Evolutionary conservation across 2,329 filamentous ascomycete species (phyloP), one percentile per base, ranked within the genome.

Genomic region (Penicillium sp.): DNA sequence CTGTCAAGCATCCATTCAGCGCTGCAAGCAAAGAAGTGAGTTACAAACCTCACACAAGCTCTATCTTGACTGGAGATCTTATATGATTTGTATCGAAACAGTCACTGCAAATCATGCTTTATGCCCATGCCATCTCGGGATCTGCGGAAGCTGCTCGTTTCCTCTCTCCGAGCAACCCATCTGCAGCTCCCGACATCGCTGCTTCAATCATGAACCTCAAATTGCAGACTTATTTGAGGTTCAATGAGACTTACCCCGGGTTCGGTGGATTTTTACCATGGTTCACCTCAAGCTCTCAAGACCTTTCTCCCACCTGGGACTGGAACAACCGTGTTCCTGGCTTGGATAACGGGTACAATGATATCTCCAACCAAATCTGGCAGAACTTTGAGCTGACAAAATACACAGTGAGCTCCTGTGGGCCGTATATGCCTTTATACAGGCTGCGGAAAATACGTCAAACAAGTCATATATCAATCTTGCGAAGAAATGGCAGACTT

Each of bases 31-130:
- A 76, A 61, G 75, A 75, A 65, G 72, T 71, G 30, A 64, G 63
- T 40, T n/a, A 13, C 4, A 10, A 22, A n/a, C 11, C 6, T 11
- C 25, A 8, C 22, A 8, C 4, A 33, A 26, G 11, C 11, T 42
- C 2, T 4, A 4, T 28, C 13, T 16, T 19, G 30, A 37, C 3
- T 14, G 42, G 42, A 30, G 4, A 13, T 2, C 45, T 48, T 11
- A 48, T 10, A 2, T 5, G 2, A 14, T 30, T 46, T 55, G 1
- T 19, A 45, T 38, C 3, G 30, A 40, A 53, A 35, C 28, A 79
- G 78, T 71, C 77, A 5, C 71, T 80, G 0, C 78, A 80, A 63
- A 73, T 81, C 16, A 81, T 81, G 76, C 69, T 81, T 4, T 79
- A 80, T 52, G 70, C 79, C 0, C 78, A 78, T 46, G 77, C 76